Evolutionary conservation across 768 basidiomycete genomes (phyloP), one percentile per base, ranked within the genome.

Genomic region (Vararia minispora): DNA sequence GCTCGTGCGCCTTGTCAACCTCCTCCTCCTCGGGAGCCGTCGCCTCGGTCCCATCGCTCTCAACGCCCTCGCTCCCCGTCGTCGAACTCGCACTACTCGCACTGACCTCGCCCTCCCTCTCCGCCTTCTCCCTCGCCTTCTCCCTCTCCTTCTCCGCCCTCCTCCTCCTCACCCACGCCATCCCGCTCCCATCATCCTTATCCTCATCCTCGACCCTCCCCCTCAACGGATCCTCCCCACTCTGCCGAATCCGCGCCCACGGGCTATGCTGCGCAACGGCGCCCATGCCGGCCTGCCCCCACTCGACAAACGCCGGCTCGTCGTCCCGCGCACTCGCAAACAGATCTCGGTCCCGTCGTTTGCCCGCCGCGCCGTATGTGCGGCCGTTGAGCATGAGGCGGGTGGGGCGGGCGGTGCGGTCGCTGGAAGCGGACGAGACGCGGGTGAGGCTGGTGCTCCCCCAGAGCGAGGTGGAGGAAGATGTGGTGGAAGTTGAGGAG

Each of bases 211-310:
- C 52, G 3, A 28, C 49, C 5, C 5, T 36, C 48, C 2, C 33
- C 33, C 35, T 28, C 39, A 21, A 30, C 35, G 4, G 12, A 22
- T 53, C 43, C 29, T 6, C 48, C 48, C 48, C 22, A 35, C 48
- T n/a, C 46, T 39, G 14, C 43, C 38, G 17, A 35, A 8, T 8
- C 12, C 28, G 28, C 48, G 53, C 5, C 36, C 51, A 10, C 56
- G 52, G 16, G 51, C 51, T 3, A 50, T 35, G 1, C 6, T 18
- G 10, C 3, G 12, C 14, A 10, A 66, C 66, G 25, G 69, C 71
- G 13, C 86, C 86, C 78, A 87, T 78, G 3, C 82, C 82, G 22
- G 82, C 82, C 39, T 80, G 81, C 1, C 87, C 87, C 87, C 87
- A 91, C 56, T 91, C 87, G 12, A 88, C 83, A 49, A 91, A 91